Base-by-base conservation (phyloP, 2,329 filamentous ascomycete genomes). In the Pseudophaeomoniella oleicola region DNA sequence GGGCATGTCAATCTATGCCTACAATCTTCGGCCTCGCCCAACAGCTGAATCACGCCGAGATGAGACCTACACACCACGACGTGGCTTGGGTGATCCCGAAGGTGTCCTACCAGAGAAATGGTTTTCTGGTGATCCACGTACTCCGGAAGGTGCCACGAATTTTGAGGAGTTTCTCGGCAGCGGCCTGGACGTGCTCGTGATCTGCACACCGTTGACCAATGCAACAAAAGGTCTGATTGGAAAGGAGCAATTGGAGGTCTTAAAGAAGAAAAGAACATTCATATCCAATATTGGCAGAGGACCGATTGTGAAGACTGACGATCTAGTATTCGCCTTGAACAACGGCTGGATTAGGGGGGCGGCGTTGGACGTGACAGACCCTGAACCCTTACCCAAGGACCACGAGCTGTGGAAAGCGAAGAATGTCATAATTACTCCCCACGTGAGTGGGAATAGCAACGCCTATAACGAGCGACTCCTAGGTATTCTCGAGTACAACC, bases 321-420 rank as follows among this genome's bases (percentile, higher is more conserved):
- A 72, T 2, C 52, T 88, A 35, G 67, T 84, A 13, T 60, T 62
- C 2, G 77, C 79, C 0, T 57, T 87, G 9, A 57, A 71, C 30
- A 45, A 43, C 0, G 67, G 66, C 0, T 62, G 66, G 2, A 50
- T 82, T 18, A 56, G 63, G 3, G 82, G 82, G 18, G 83, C 82
- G 0, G 81, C 81, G 2, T 57, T 88, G 30, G 82, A 87, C 51
- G 82, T 88, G 1, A 81, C 81, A 2, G 81, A 87, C 41, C 82
- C 82, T 0, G 83, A 88, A 54, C 83, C 83, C 0, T 53, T 88
- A 43, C 80, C 81, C 0, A 56, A 64, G 2, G 71, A 78, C 3
- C 73, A 81, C 50, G 68, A 72, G 43, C 57, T 88, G 35, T 88
- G 81, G 81, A 67, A 62, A 16, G 63, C 77, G 11, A 71, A 72